phyloP scores from a whole-genome alignment of 2,329 filamentous ascomycete genomes.

The Bipolaris oryzae region DNA sequence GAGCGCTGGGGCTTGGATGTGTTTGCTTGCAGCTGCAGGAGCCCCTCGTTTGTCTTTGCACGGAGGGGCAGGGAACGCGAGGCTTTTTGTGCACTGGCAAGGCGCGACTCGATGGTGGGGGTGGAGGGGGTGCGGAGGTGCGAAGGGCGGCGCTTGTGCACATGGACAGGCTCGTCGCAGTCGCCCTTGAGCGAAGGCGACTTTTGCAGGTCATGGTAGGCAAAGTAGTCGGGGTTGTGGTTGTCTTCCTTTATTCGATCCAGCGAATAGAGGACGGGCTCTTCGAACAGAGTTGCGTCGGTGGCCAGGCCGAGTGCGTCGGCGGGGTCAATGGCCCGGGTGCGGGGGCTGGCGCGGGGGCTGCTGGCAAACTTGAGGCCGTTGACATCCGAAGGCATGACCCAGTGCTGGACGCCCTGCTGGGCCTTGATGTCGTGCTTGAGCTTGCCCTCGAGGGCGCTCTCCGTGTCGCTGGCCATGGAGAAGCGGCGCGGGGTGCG shows the following conservation, averaged over 20 bases:
- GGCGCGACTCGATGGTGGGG: constrained; percentile 21
- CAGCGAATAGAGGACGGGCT: constrained; percentile 24
- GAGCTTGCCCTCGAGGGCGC: constrained; percentile 16
- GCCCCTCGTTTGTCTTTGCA: constrained; percentile 30
- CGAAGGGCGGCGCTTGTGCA: constrained; percentile 20
- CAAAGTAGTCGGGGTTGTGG: constrained; percentile 20
- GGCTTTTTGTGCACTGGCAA: constrained; percentile 15
- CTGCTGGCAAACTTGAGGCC: constrained; percentile 26
- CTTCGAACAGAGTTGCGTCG: constrained; percentile 29
- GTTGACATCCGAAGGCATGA: constrained; percentile 15
- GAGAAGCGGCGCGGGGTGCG: constrained; percentile 24
- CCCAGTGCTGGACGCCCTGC: constrained; percentile 20
- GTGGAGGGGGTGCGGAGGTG: constrained; percentile 24
- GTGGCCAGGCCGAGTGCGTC: constrained; percentile 23
- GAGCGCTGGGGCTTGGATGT: constrained; percentile 17
- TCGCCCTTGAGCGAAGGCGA: constrained; percentile 19
- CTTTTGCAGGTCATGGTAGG: constrained; percentile 15
- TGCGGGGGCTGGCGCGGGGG: constrained; percentile 16
- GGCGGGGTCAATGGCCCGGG: constrained; percentile 14
- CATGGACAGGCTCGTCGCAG: constrained; percentile 11
- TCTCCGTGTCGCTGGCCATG: constrained; percentile 23
- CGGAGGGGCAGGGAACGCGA: constrained; percentile 20
- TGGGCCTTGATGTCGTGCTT: constrained; percentile 15
- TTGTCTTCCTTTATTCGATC: constrained; percentile 23
- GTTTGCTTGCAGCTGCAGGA: constrained; percentile 29